Conservation (phyloP, 306 rosid species). For the Malus fusca region DNA sequence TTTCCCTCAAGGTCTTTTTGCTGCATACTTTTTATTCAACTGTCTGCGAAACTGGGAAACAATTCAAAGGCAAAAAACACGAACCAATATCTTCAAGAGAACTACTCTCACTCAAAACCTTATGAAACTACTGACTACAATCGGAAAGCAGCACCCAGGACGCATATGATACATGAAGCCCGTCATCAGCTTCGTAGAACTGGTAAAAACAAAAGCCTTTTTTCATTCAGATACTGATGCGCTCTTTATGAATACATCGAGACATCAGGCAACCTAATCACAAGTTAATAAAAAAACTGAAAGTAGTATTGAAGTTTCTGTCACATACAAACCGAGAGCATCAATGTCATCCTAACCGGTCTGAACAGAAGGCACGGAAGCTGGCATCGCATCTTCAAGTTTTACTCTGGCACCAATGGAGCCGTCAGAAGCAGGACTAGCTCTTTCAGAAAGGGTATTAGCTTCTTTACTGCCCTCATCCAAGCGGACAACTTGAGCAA, state of each 20-base stretch:
- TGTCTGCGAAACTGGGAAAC: slow-evolving; percentile 22
- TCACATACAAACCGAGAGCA: slow-evolving; percentile 11
- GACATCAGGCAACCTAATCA: slow-evolving; percentile 37
- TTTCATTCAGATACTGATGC: slow-evolving; percentile 16
- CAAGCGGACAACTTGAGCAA: slow-evolving; percentile 66
- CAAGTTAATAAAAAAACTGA: slow-evolving; percentile 25
- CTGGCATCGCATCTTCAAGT: slow-evolving; percentile 46
- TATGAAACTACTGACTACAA: slow-evolving; percentile 17
- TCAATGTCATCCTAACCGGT: slow-evolving; percentile 32
- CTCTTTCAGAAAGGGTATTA: slow-evolving; percentile 27
- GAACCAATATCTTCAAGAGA: slow-evolving; percentile 18
- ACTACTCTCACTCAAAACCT: slow-evolving; percentile 26
- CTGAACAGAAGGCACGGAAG: slow-evolving; percentile 46
- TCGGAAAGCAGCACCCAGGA: slow-evolving; percentile 20
- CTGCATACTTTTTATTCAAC: slow-evolving; percentile 34
- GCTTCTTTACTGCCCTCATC: slow-evolving; percentile 53
- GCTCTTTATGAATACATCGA: slow-evolving; percentile 13
- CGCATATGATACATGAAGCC: slow-evolving; percentile 42
- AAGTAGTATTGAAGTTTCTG: slow-evolving; percentile 23
- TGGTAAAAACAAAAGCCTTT: slow-evolving; percentile 4
- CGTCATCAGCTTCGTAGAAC: slow-evolving; percentile 12
- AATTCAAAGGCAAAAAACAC: slow-evolving; percentile 23
- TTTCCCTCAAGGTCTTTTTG: slow-evolving; percentile 28
- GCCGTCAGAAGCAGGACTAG: slow-evolving; percentile 34
- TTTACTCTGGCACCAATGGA: slow-evolving; percentile 31